phyloP scores from a whole-genome alignment of 257 asterid species.

The Eucommia ulmoides region DNA sequence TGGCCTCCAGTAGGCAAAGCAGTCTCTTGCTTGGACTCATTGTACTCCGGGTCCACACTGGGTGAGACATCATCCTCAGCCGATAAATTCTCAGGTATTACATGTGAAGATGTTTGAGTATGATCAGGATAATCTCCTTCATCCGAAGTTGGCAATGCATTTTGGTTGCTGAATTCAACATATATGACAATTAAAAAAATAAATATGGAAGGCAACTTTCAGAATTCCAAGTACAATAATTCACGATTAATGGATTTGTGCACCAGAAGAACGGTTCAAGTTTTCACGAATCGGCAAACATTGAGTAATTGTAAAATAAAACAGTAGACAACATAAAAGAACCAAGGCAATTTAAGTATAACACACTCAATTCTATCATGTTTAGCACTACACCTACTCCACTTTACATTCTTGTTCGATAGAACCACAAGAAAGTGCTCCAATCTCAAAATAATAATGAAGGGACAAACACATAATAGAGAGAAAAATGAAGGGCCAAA shows the following conservation, averaged over 20 bases:
- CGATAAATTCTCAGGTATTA: constrained; percentile 24
- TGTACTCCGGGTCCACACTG: constrained; percentile 30
- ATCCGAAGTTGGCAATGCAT: constrained; percentile 30
- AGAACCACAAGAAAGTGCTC: not conserved
- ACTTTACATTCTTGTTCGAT: not conserved
- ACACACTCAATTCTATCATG: not conserved
- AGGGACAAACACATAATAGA: not conserved
- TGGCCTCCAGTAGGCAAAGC: constrained; percentile 31
- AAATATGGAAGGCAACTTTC: not conserved
- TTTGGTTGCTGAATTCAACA: constrained; percentile 35
- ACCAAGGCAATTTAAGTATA: not conserved
- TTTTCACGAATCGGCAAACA: not conserved
- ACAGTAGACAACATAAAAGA: not conserved
- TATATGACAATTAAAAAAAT: constrained; percentile 1
- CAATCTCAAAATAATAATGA: not conserved
- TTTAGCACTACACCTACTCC: not conserved
- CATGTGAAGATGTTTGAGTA: constrained; percentile 36
- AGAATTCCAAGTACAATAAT: not conserved
- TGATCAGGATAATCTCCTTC: constrained; percentile 40
- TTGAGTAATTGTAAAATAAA: not conserved
- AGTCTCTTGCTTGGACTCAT: constrained; percentile 44
- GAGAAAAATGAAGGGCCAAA: not conserved
- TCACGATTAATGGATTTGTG: not conserved
- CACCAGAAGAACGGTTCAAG: not conserved
- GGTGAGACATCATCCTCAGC: constrained; percentile 48